A percentile compares a stretch with the other conserved stretches of the same genome.
Conservation (phyloP, 1,139 yeast species). For the Zygotorulaspora mrakii region DNA sequence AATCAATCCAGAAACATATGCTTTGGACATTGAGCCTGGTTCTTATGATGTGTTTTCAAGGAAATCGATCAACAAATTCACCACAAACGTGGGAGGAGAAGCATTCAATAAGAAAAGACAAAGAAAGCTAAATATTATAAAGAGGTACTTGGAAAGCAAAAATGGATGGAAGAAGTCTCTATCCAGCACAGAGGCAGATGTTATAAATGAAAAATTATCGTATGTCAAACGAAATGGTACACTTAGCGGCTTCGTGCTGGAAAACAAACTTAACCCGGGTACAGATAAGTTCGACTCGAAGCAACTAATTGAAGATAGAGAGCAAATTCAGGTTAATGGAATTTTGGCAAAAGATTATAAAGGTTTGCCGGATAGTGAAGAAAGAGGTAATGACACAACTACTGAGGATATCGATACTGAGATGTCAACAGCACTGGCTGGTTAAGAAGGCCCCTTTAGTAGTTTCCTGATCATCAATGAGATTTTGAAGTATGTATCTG, state of each 20-base stretch:
- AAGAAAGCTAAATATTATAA: constrained; percentile 25
- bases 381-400: constrained; percentile 34
- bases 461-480: background rate
- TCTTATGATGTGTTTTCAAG: constrained; percentile 78
- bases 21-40: constrained; percentile 76
- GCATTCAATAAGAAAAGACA: constrained; percentile 27
- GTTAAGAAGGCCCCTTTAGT: background rate
- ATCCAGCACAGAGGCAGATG: constrained; percentile 15
- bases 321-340: constrained; percentile 28
- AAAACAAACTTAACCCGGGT: constrained; percentile 9
- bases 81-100: constrained; percentile 31
- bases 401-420: constrained; percentile 30
- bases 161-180: constrained; percentile 27
- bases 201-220: constrained; percentile 9
- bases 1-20: constrained; percentile 73
- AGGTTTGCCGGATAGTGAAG: constrained; percentile 8
- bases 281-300: constrained; percentile 30
- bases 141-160: constrained; percentile 21
- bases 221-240: constrained; percentile 19
- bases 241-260: constrained; percentile 8
- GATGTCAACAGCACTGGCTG: constrained; percentile 2
- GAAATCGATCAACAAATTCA: constrained; percentile 38
- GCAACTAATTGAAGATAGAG: constrained; percentile 10
- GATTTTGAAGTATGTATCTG: constrained; percentile 3
- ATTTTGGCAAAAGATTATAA: constrained; percentile 1